A percentile compares a stretch with the other conserved stretches of the same genome.
These are phyloP conservation scores for Gaultheria prostrata DNA, from an alignment of 148 eudicot genomes.

Conservation along the genomic window DNA sequence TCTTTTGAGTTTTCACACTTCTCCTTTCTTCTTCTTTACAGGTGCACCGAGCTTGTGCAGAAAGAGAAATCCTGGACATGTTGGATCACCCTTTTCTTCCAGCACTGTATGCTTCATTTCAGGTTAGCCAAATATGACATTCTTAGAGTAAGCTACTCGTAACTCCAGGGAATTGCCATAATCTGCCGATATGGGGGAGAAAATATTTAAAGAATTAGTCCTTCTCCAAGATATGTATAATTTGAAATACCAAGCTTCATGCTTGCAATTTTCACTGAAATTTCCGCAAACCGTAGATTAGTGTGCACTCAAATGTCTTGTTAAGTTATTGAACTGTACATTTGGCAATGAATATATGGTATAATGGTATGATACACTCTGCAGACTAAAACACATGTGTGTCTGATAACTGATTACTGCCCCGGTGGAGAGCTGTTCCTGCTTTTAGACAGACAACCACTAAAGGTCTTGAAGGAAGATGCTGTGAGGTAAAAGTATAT, in stretches of 20 bases:
- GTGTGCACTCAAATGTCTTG: conserved; percentile 1
- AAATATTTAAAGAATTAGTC: not conserved
- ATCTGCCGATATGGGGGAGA: not conserved
- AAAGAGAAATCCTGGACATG: conserved; percentile 89
- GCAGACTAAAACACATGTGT: conserved; percentile 94
- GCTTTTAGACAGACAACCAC: conserved; percentile 81
- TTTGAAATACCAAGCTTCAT: not conserved
- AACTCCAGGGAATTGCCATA: not conserved
- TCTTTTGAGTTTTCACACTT: not conserved
- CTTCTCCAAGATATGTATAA: not conserved
- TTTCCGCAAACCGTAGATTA: not conserved
- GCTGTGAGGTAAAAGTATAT: conserved; percentile 61
- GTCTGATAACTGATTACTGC: conserved; percentile 89
- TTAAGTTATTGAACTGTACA: not conserved
- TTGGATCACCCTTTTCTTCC: conserved; percentile 99
- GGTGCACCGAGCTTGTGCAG: conserved; percentile 99
- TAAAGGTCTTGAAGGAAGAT: conserved; percentile 87
- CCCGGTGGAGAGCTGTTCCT: conserved; percentile 95
- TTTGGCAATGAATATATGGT: not conserved
- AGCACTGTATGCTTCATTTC: conserved; percentile 97
- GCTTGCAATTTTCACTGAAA: not conserved
- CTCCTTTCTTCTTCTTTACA: conserved; percentile 21
- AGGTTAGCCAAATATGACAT: conserved; percentile 43
- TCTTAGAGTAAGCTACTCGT: not conserved
- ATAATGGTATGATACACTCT: not conserved